These are phyloP conservation scores for Ogataea polymorpha DNA, from an alignment of 805 yeast genomes.

Conservation along the genomic window DNA sequence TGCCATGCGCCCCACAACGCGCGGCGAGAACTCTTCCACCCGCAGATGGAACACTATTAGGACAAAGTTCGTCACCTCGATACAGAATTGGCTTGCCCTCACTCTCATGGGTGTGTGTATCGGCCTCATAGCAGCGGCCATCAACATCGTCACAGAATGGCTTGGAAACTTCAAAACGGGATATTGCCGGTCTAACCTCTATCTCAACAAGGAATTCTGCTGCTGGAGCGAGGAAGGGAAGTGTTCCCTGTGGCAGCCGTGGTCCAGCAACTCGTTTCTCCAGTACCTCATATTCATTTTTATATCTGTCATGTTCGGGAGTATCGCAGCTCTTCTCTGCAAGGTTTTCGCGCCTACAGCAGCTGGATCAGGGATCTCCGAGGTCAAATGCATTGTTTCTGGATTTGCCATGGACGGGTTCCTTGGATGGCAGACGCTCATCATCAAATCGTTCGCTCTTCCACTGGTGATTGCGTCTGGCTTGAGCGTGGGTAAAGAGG, in stretches of 20 bases:
- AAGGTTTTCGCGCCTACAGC: slow-evolving; percentile 78
- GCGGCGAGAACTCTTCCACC: slow-evolving; percentile 6
- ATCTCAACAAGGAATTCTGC: slow-evolving; percentile 74
- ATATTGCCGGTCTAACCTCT: slow-evolving; percentile 65
- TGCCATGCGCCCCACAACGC: slow-evolving; percentile 16
- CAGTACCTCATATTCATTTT: slow-evolving; percentile 59
- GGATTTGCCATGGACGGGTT: slow-evolving; percentile 84
- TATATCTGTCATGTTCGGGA: slow-evolving; percentile 60
- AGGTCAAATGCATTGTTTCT: slow-evolving; percentile 88
- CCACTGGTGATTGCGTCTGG: slow-evolving; percentile 95
- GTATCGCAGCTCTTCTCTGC: slow-evolving; percentile 66
- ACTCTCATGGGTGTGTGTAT: slow-evolving; percentile 71
- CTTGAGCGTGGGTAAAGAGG: slow-evolving; percentile 92
- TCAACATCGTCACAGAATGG: slow-evolving; percentile 84
- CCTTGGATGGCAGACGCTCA: slow-evolving; percentile 65
- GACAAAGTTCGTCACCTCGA: slow-evolving; percentile 33
- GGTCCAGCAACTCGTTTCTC: slow-evolving; percentile 47
- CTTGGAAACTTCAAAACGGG: slow-evolving; percentile 79
- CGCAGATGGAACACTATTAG: slow-evolving; percentile 14
- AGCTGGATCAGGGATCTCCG: slow-evolving; percentile 97
- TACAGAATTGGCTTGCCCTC: slow-evolving; percentile 69
- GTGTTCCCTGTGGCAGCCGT: slow-evolving; percentile 69
- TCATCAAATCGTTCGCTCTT: slow-evolving; percentile 73
- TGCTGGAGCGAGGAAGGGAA: slow-evolving; percentile 61
- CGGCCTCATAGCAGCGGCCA: slow-evolving; percentile 78